Base-by-base conservation (phyloP, 2,329 filamentous ascomycete genomes). In the Diaporthe citrichinensis region DNA sequence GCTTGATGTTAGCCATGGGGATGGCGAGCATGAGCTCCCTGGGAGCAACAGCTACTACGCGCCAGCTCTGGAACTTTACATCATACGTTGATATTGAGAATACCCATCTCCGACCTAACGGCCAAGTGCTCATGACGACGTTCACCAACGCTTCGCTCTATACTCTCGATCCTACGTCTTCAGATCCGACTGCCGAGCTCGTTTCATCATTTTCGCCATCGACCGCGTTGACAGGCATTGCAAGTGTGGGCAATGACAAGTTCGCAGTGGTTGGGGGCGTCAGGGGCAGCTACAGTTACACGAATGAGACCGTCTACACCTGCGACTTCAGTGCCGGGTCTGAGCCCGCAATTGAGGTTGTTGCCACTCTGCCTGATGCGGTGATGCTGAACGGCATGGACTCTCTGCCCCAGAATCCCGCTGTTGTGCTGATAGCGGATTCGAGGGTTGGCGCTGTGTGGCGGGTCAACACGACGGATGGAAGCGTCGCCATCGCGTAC, bases 251-350 rank as follows among this genome's bases (percentile, higher is more conserved):
- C 25, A 59, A 72, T 15, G 73, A 75, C 74, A 75, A 59, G 59
- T 75, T 72, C 49, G 74, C 74, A 2, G 51, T 75, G 17, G 55
- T 41, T 2, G 74, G 76, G 25, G 74, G 76, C 25, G 61, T 77
- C 25, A 39, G 74, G 14, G 76, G 74, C 25, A 71, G 68, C 57
- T 77, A 73, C 62, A 72, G 57, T 36, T 77, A 77, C 41, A 72
- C 72, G 41, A 69, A 77, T 39, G 76, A 77, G 55, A 77, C 76
- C 17, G 73, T 77, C 72, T 77, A 72, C 72, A 76, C 76, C 8
- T 69, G 76, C 25, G 74, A 77, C 44, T 77, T 76, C 51, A 76
- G 73, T 15, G 25, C n/a, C 34, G 58, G 68, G 7, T 41, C 68
- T n/a, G 73, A 61, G 46, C 49, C 76, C 6, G 31, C 61, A n/a